Evolutionary conservation across 306 rosid genomes (phyloP).

Genomic region (Hippophae gyantsensis): DNA sequence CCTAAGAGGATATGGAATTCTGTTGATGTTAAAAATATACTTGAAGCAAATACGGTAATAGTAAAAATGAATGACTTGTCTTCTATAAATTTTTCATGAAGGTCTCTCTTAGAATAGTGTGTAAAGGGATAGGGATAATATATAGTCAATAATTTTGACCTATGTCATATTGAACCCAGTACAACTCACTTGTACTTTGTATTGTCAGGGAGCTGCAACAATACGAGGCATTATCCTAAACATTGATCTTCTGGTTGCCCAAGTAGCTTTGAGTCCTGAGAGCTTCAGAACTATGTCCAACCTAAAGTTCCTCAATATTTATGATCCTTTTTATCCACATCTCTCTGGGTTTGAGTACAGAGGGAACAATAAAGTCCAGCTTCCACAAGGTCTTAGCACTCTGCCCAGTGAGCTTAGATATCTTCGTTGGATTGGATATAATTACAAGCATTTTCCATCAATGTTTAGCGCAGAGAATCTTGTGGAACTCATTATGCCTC

Average conservation of each 20-base stretch:
- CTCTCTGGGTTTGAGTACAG: too few species aligned
- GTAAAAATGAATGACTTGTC: too few species aligned
- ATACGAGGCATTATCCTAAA: constrained; percentile 12
- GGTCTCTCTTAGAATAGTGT: too few species aligned
- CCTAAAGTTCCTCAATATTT: constrained; percentile 9
- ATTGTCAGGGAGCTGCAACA: constrained; percentile 7
- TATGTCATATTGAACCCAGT: too few species aligned
- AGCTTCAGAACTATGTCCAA: constrained; percentile 20
- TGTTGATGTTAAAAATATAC: too few species aligned
- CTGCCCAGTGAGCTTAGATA: constrained; percentile 13
- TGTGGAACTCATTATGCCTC: constrained; percentile 11
- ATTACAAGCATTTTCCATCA: constrained; percentile 5
- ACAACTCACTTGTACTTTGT: too few species aligned
- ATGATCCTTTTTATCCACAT: too few species aligned
- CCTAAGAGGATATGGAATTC: too few species aligned
- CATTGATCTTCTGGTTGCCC: not conserved
- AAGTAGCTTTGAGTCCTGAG: constrained; percentile 2
- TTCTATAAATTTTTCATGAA: too few species aligned
- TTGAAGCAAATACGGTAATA: too few species aligned
- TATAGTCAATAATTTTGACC: too few species aligned
- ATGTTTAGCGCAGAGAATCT: constrained; percentile 8
- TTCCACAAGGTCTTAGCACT: not conserved
- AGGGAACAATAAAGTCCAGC: not conserved
- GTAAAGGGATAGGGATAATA: too few species aligned
- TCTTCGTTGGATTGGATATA: constrained; percentile 11